These are phyloP conservation scores for Fusarium humuli DNA, from an alignment of 2,329 filamentous ascomycete species.

Conservation along the genomic window DNA sequence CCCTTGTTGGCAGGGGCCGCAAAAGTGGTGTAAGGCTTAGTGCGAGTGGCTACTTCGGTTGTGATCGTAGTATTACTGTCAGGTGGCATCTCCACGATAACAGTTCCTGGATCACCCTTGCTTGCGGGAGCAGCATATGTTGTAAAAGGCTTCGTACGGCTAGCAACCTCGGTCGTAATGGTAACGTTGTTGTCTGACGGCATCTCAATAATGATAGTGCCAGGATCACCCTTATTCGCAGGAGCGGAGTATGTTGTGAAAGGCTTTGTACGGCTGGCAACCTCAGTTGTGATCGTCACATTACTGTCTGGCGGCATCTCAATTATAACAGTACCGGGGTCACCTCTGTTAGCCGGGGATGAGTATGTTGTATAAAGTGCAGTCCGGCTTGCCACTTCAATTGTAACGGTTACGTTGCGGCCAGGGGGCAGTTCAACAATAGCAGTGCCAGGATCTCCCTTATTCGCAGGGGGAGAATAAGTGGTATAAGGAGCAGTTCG, in stretches of 20 bases:
- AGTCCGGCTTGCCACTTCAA: neutral
- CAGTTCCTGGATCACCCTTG: too few relatives aligned
- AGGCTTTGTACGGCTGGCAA: neutral
- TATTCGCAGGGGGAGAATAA: neutral
- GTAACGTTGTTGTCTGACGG: slow-evolving; percentile 2
- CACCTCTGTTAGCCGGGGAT: neutral
- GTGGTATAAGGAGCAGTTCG: slow-evolving; percentile 18
- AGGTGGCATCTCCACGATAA: neutral
- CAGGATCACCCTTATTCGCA: too few relatives aligned
- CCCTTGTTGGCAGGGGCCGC: neutral
- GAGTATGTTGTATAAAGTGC: neutral
- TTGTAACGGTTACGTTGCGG: slow-evolving; percentile 10
- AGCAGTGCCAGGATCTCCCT: slow-evolving; percentile 12
- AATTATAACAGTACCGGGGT: slow-evolving; percentile 12
- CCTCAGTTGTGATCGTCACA: slow-evolving; percentile 13
- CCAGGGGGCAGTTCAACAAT: slow-evolving; percentile 7
- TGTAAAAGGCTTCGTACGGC: neutral
- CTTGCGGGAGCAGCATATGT: neutral
- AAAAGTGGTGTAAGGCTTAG: slow-evolving; percentile 8
- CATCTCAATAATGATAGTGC: neutral
- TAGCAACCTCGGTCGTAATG: slow-evolving; percentile 4
- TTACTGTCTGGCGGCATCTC: slow-evolving; percentile 12
- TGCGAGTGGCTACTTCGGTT: neutral
- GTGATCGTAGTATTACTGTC: neutral
- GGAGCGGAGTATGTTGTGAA: slow-evolving; percentile 3